Base-by-base conservation (phyloP, 192 early-diverging fungal genomes). In the Backusella macrospora region DNA sequence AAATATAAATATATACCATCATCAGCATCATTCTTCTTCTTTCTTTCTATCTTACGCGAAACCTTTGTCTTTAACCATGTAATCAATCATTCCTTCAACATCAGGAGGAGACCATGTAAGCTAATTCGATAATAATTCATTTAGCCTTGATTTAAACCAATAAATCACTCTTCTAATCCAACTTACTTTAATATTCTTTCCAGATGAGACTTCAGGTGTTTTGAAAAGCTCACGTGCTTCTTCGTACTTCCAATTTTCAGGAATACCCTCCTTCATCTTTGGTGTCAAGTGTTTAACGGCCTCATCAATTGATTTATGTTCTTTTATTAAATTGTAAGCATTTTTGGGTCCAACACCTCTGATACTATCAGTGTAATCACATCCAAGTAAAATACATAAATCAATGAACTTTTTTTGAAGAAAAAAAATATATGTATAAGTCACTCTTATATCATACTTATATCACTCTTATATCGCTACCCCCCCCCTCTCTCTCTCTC, bases 361-460 rank as follows among this genome's bases (percentile, higher is more conserved):
- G 80, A 99, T 97, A 26, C 91, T 92, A 69, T 98, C 96, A 69
- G 93, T 95, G 82, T 99, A 99, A 78, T 99, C 98, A 82, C 98
- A 99, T 65, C 98, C 98, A 23, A 99, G 84, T 59, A 99, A 76
- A 71, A 99, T 98, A 81, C 96, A 98, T 62, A 99, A 78, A 74
- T 99, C 98, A n/a, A 98, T 94, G 70, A 99, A 97, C 90, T 97
- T 86, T 10, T 34, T 34, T 34, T 34, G 1, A 44, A 34, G 5
- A 21, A 42, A 4, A 34, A 16, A 21, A 18, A 49, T 18, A 49
- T n/a, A 49, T 49, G 18, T 18, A 18, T 38, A 18, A 43, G 21
- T n/a, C n/a, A n/a, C n/a, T n/a, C n/a, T n/a, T n/a, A n/a, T n/a
- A n/a, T n/a, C n/a, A n/a, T n/a, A n/a, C n/a, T n/a, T n/a, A n/a